Percentiles rank a stretch among this genome's conserved stretches.
phyloP scores from a whole-genome alignment of 108 stramenopile genomes.

The Skeletonema grethae region DNA sequence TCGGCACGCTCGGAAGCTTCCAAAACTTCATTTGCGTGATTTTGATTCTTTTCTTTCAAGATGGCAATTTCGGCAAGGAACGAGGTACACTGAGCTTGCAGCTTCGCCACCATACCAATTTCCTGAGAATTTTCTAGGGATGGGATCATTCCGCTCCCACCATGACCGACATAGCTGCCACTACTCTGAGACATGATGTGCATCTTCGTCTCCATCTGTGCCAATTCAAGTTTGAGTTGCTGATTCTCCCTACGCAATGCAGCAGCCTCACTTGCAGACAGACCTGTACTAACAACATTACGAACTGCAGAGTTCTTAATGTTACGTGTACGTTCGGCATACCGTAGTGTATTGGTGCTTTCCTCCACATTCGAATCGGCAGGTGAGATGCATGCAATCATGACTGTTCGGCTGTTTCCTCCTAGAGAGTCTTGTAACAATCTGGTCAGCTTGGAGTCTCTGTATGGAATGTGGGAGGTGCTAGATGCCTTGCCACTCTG shows the following conservation, averaged over 20 bases:
- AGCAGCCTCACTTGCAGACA: slow-evolving; percentile 71
- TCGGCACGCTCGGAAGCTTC: slow-evolving; percentile 57
- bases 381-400: slow-evolving; percentile 84
- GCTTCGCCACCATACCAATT: slow-evolving; percentile 33
- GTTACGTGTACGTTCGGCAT: slow-evolving; percentile 85
- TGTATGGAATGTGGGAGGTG: slow-evolving; percentile 75
- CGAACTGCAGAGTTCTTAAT: slow-evolving; percentile 83
- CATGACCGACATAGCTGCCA: background rate
- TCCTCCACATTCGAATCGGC: slow-evolving; percentile 77
- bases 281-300: slow-evolving; percentile 72
- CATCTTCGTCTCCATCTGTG: slow-evolving; percentile 44
- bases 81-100: slow-evolving; percentile 48
- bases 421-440: slow-evolving; percentile 83
- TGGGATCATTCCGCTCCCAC: background rate
- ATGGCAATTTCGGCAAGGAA: slow-evolving; percentile 45
- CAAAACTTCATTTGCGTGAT: slow-evolving; percentile 49
- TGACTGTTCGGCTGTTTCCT: slow-evolving; percentile 79
- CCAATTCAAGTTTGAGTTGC: slow-evolving; percentile 61
- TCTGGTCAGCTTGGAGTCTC: slow-evolving; percentile 93
- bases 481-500: slow-evolving; percentile 18
- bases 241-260: slow-evolving; percentile 76
- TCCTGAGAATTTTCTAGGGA: slow-evolving; percentile 16
- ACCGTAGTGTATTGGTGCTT: slow-evolving; percentile 90
- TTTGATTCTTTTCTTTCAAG: slow-evolving; percentile 29
- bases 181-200: slow-evolving; percentile 2